Percentiles rank a stretch among this genome's conserved stretches.
phyloP scores from a whole-genome alignment of 2,329 filamentous ascomycete genomes.

The Emydomyces testavorans region DNA sequence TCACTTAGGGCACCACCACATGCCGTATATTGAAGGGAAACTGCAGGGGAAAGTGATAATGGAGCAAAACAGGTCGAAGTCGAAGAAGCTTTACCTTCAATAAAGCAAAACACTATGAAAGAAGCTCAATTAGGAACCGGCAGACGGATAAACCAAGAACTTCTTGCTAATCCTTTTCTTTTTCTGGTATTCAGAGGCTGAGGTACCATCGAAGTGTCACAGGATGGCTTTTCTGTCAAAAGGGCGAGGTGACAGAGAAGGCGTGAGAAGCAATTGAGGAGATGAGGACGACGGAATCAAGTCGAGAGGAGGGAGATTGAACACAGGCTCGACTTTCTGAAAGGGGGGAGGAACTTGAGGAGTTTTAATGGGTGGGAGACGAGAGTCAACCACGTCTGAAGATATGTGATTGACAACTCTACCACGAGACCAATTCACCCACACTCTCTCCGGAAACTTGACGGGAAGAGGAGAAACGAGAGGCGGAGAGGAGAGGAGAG shows the following conservation, averaged over 20 bases:
- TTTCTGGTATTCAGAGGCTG: background rate
- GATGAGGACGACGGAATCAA: background rate
- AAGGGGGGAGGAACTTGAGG: background rate
- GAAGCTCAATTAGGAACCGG: slow-evolving; percentile 1
- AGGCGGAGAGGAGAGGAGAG: slow-evolving; percentile 18
- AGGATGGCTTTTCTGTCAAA: background rate
- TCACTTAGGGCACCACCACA: background rate
- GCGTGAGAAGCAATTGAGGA: slow-evolving; percentile 1
- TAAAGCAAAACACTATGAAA: background rate
- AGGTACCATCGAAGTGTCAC: slow-evolving; percentile 5
- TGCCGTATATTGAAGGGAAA: background rate
- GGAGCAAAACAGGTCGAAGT: background rate
- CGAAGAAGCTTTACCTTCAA: slow-evolving; percentile 1
- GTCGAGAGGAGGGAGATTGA: slow-evolving; percentile 4
- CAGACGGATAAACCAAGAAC: background rate
- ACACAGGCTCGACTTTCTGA: slow-evolving; percentile 6
- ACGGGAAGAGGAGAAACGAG: slow-evolving; percentile 18
- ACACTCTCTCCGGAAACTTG: slow-evolving; percentile 4
- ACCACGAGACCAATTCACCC: slow-evolving; percentile 13
- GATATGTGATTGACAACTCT: slow-evolving; percentile 9
- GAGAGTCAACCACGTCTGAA: slow-evolving; percentile 11
- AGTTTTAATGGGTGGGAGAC: slow-evolving; percentile 13
- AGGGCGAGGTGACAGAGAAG: background rate
- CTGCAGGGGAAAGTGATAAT: background rate
- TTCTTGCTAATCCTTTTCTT: background rate